Base-by-base conservation (phyloP, 805 yeast genomes). In the Priceomyces fermenticarens region DNA sequence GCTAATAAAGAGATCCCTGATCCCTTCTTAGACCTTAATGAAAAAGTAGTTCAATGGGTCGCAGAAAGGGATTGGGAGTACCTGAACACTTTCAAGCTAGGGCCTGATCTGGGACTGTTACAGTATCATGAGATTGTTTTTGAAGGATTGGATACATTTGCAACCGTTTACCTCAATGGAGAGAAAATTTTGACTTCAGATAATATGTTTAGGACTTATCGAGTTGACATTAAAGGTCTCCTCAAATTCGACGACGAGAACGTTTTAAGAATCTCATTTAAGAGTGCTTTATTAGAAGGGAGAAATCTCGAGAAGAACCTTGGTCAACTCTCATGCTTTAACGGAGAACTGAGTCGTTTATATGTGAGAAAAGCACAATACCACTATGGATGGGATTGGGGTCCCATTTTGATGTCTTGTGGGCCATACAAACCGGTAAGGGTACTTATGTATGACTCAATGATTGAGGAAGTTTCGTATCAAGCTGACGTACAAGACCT, bases 341-440 rank as follows among this genome's bases (percentile, higher is more conserved):
- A 72, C 43, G 79, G 78, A 3, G 78, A 74, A 12, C 43, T 67
- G 8, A 53, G 65, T 35, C 58, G 81, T 30, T 53, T 69, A 40
- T 67, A 72, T 39, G 65, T 70, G 12, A 58, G 81, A 46, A 75
- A 75, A 49, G 77, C 80, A 1, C 80, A 73, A 51, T 75, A 75
- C 48, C 78, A 74, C 44, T 76, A 62, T 48, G 81, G 81, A 2
- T 76, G 80, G 81, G 81, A 76, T 52, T 76, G 81, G 81, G 80
- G 80, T 13, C 76, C 76, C 5, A 41, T 58, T 3, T 52, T 70
- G 36, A 55, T 72, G 52, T 62, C 73, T 3, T 68, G 75, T 51
- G 78, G 78, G 9, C 73, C 73, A 2, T 72, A 61, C 41, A 54
- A 58, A 35, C 73, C 72, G 0, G 59, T 73, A 4, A 46, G 42